Conservation (phyloP, 2,329 filamentous ascomycete species). For the Plenodomus biglobosus region DNA sequence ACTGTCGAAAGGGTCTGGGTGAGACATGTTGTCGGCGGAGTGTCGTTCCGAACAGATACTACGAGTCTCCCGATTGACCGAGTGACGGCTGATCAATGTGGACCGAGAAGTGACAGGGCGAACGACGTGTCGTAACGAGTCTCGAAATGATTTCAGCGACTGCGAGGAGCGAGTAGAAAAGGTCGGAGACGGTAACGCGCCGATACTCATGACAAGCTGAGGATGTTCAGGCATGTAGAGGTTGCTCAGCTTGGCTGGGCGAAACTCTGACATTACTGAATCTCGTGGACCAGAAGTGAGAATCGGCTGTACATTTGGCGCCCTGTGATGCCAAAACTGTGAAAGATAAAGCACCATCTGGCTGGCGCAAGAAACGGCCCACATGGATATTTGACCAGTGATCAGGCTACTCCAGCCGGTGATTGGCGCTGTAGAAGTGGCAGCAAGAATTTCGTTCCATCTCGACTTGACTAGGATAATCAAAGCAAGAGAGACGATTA, state of each 20-base stretch:
- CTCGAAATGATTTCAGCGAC: conserved; percentile 40
- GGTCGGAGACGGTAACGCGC: conserved; percentile 39
- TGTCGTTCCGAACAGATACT: conserved; percentile 40
- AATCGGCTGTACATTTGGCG: conserved; percentile 21
- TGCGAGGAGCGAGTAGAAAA: conserved; percentile 40
- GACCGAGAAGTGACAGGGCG: conserved; percentile 43
- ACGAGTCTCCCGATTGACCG: conserved; percentile 32
- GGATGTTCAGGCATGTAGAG: conserved; percentile 27
- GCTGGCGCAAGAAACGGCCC: conserved; percentile 34
- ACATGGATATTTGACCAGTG: conserved; percentile 42
- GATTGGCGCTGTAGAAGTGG: conserved; percentile 15
- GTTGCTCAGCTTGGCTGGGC: conserved; percentile 25
- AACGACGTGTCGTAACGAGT: conserved; percentile 43
- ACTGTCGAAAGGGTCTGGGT: conserved; percentile 66
- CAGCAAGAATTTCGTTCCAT: conserved; percentile 19
- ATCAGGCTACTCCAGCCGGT: conserved; percentile 29
- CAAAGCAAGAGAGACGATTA: conserved; percentile 31
- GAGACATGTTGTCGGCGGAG: conserved; percentile 42
- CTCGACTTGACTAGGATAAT: conserved; percentile 31
- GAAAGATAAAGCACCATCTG: conserved; percentile 37
- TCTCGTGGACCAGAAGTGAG: conserved; percentile 33
- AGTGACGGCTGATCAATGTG: conserved; percentile 38
- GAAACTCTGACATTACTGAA: conserved; percentile 41
- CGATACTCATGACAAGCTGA: conserved; percentile 5
- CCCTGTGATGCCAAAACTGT: conserved; percentile 26